Evolutionary conservation across 495 filamentous ascomycete genomes (phyloP), one percentile per base, ranked within the genome.

Genomic region (Staphylotrichum longicolle): DNA sequence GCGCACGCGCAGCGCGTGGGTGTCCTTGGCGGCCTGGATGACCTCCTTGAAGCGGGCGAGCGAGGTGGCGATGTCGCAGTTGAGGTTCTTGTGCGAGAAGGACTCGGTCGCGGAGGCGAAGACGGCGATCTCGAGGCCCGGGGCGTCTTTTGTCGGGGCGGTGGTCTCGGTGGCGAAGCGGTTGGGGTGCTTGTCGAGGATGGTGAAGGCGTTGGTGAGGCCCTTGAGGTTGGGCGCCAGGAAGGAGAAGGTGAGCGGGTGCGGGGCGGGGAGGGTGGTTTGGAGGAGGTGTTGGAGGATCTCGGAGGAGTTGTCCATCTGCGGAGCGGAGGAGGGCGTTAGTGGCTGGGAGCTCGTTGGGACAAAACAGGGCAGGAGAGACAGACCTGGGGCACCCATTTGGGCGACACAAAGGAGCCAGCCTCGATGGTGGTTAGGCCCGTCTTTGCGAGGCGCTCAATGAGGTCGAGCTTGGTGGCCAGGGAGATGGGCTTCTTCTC

Each of bases 341-440:
- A 11, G 33, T 14, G 3, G 14, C n/a, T 10, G 27, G 10, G 11
- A 1, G 12, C 5, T 27, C 20, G 20, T 27, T 27, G 20, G 20
- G 20, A 1, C 20, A 27, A 27, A 27, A 27, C 20, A 27, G 50
- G 51, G 50, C n/a, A 34, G 10, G 5, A 47, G 46, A 33, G 45
- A 64, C 74, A 57, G 72, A 94, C 91, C 83, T 96, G 95, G 34
- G 94, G 94, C 27, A 97, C 92, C 94, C 94, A 98, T 89, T 96
- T 97, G 7, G 92, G 93, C 54, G 89, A 83, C 7, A 98, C 93
- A 72, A 98, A 98, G 3, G 91, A 92, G 3, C 94, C 94, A 30
- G 94, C 94, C 74, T 98, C 94, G 63, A 98, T 96, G 48, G 88
- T 89, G 4, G 81, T 82, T 27, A 98, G 77, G 1, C 94, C 94